A percentile compares a stretch with the other conserved stretches of the same genome.
Conservation (phyloP, 352 stramenopile genomes). For the Aphanomyces astaci region DNA sequence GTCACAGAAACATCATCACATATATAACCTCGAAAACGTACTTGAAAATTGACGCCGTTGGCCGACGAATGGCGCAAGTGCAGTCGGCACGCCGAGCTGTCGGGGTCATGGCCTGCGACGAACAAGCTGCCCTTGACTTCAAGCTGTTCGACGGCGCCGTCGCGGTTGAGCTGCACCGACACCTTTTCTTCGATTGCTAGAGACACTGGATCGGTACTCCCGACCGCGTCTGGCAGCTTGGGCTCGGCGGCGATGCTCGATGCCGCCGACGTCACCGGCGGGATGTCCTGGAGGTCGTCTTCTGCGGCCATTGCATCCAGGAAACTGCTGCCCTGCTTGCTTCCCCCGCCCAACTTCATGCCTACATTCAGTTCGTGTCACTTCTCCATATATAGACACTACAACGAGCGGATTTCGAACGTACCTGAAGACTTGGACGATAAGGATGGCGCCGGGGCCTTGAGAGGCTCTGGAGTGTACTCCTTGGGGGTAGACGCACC, state of each 20-base stretch:
- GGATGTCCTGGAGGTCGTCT: slow-evolving; percentile 79
- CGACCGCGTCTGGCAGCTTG: slow-evolving; percentile 48
- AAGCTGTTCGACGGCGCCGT: slow-evolving; percentile 73
- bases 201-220: slow-evolving; percentile 75
- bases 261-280: slow-evolving; percentile 38
- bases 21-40: slow-evolving; percentile 14
- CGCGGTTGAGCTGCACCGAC: slow-evolving; percentile 70
- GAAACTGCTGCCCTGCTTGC: slow-evolving; percentile 67
- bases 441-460: slow-evolving; percentile 27
- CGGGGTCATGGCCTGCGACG: slow-evolving; percentile 73
- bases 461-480: slow-evolving; percentile 43
- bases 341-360: slow-evolving; percentile 45
- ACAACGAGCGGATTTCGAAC: neutral
- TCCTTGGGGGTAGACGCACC: slow-evolving; percentile 29
- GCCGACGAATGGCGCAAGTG: slow-evolving; percentile 57
- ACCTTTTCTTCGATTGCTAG: slow-evolving; percentile 84
- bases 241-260: slow-evolving; percentile 48
- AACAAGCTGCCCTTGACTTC: slow-evolving; percentile 83
- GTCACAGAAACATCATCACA: no score
- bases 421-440: slow-evolving; percentile 36
- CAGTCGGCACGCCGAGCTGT: slow-evolving; percentile 55
- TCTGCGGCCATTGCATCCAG: slow-evolving; percentile 81
- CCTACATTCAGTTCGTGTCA: no score
- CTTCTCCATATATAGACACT: neutral
- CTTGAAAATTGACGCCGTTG: slow-evolving; percentile 73